Evolutionary conservation across 2,329 filamentous ascomycete species (phyloP).

Genomic region (Aspergillus unguis): DNA sequence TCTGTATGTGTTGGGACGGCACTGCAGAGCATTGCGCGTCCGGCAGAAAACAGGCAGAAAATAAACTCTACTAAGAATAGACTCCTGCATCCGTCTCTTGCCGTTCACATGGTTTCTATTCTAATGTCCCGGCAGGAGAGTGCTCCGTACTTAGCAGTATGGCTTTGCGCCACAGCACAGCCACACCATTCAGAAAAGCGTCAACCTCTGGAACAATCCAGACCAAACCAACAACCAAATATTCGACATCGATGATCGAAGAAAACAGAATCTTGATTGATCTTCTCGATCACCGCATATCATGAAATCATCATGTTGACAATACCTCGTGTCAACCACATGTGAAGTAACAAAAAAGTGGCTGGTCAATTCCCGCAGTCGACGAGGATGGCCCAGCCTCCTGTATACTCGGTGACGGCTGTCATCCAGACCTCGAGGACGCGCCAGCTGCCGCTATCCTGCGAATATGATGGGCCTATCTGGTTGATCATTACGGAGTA

Average conservation of each 20-base stretch:
- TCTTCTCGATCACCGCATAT: background rate
- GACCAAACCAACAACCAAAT: background rate
- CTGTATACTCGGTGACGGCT: slow-evolving; percentile 15
- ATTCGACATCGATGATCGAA: background rate
- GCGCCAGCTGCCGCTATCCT: slow-evolving; percentile 19
- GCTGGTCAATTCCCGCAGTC: slow-evolving; percentile 12
- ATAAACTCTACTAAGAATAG: slow-evolving; percentile 2
- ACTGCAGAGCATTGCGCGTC: slow-evolving; percentile 4
- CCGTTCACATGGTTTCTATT: too few relatives aligned
- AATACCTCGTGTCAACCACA: slow-evolving; percentile 1
- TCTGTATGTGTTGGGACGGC: background rate
- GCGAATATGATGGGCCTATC: slow-evolving; percentile 13
- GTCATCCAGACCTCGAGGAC: slow-evolving; percentile 16
- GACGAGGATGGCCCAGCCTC: slow-evolving; percentile 20
- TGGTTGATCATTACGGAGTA: slow-evolving; percentile 17
- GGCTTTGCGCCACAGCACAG: slow-evolving; percentile 1
- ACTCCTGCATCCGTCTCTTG: background rate
- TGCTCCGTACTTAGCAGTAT: background rate
- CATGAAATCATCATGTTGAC: slow-evolving; percentile 10
- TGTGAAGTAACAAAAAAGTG: slow-evolving; percentile 14
- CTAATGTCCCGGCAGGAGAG: too few relatives aligned
- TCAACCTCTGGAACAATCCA: background rate
- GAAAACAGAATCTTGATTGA: background rate
- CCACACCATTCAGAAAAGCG: background rate
- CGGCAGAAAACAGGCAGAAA: background rate